A percentile compares a stretch with the other conserved stretches of the same genome.
Conservation (phyloP, 805 yeast genomes). For the Sugiyamaella qingdaonensis region DNA sequence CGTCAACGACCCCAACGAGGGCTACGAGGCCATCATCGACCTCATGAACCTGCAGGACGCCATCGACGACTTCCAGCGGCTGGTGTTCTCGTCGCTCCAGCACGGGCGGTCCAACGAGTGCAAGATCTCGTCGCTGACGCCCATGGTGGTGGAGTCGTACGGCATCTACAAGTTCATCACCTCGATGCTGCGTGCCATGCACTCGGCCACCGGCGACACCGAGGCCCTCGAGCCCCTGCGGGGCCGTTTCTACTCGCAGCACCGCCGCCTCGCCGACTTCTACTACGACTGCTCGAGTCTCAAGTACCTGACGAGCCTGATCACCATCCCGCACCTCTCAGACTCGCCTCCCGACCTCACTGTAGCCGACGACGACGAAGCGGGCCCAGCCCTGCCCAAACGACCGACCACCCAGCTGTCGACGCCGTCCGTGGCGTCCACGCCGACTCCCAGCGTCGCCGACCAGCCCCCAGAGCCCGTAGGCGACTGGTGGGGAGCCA, state of each 20-base stretch:
- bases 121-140: constrained; percentile 81
- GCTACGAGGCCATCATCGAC: constrained; percentile 83
- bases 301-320: constrained; percentile 72
- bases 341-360: constrained; percentile 56
- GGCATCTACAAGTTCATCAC: constrained; percentile 88
- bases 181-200: constrained; percentile 87
- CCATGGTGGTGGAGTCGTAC: constrained; percentile 84
- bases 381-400: constrained; percentile 38
- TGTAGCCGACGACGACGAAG: constrained; percentile 40
- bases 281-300: constrained; percentile 87
- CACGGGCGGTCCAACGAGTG: constrained; percentile 62
- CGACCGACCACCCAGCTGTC: constrained; percentile 34
- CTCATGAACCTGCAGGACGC: constrained; percentile 81
- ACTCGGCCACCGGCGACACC: constrained; percentile 63
- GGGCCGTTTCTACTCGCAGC: constrained; percentile 68
- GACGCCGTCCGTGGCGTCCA: constrained; percentile 21
- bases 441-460: constrained; percentile 31
- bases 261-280: constrained; percentile 66
- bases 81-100: constrained; percentile 67
- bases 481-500: constrained; percentile 42
- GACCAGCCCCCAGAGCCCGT: constrained; percentile 33
- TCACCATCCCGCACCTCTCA: constrained; percentile 69
- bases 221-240: constrained; percentile 74
- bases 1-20: constrained; percentile 92
- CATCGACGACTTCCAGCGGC: constrained; percentile 70